A percentile compares a stretch with the other conserved stretches of the same genome.
Evolutionary conservation across 345 rosid species (phyloP).

Genomic region (Aurinia saxatilis): DNA sequence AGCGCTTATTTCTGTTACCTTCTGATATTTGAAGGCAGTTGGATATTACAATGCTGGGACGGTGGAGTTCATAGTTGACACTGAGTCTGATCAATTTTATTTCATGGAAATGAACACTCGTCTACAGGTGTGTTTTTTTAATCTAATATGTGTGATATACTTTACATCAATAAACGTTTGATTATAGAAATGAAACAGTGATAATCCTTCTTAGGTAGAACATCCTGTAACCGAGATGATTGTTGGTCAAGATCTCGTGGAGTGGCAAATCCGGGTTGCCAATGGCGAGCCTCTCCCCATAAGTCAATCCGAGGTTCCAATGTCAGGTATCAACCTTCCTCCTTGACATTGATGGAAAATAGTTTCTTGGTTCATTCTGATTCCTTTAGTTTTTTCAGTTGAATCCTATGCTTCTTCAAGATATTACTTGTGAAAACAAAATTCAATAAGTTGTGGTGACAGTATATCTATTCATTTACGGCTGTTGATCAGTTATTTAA

Average conservation of each 20-base stretch:
- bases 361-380: background rate
- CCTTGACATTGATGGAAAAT: background rate
- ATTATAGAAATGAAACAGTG: background rate
- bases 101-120: conserved; percentile 99
- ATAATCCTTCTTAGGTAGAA: conserved; percentile 59
- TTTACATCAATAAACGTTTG: background rate
- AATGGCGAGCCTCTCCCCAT: conserved; percentile 84
- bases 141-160: background rate
- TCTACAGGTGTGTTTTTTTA: conserved; percentile 70
- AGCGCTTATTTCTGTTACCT: conserved; percentile 32
- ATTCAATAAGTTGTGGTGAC: background rate
- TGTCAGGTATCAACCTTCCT: conserved; percentile 45
- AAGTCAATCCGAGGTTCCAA: conserved; percentile 64
- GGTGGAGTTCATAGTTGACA: conserved; percentile 92
- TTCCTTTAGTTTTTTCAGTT: background rate
- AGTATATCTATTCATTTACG: background rate
- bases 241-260: conserved; percentile 92
- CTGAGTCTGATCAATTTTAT: conserved; percentile 63
- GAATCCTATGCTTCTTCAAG: background rate
- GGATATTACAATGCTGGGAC: conserved; percentile 92
- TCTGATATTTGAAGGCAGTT: conserved; percentile 67
- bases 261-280: conserved; percentile 92
- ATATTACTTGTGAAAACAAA: background rate
- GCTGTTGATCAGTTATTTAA: background rate
- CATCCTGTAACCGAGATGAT: conserved; percentile 99